Base-by-base conservation (phyloP, 768 basidiomycete genomes). In the Austroboletus eburneus region DNA sequence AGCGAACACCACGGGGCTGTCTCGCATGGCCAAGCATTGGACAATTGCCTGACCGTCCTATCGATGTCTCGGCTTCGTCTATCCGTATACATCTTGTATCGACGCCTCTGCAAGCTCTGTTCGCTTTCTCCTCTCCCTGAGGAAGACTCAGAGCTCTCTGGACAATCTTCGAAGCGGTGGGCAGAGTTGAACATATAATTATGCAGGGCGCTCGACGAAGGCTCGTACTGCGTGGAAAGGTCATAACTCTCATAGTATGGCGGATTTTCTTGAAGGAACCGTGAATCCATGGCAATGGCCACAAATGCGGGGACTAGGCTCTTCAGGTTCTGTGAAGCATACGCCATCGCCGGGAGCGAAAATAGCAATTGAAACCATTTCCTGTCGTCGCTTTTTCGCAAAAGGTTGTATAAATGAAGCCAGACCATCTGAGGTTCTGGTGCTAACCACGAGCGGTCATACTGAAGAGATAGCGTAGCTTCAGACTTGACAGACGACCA, bases 261-360 rank as follows among this genome's bases (percentile, higher is more conserved):
- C 16, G 60, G 59, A 25, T 42, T 2, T 34, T 45, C 45, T 4
- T 4, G 7, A 16, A 23, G 9, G 48, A 58, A 49, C 14, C 44
- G 44, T 7, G 55, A 20, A n/a, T 51, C 29, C 9, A 60, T 43
- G 1, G 54, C 49, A 46, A 69, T 67, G 3, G 71, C 59, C 9
- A 72, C 41, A 2, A 71, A 37, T 4, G 63, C 57, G 0, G 59
- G 54, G 3, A 67, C 49, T 13, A 66, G 52, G 10, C 46, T 43
- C 2, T 39, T 27, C 12, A 46, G 27, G 0, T 44, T 9, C 5
- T 55, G 45, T 9, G 58, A 62, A 12, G 47, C 37, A 48, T 65
- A 70, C 30, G 43, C 53, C 56, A 68, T 55, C 2, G 65, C 57
- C 17, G 64, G 52, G 9, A 69, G 51, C 9, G 57, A 55, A 25